A percentile compares a stretch with the other conserved stretches of the same genome.
phyloP scores from a whole-genome alignment of 2,329 filamentous ascomycete species.

The Cladosporium sp. region DNA sequence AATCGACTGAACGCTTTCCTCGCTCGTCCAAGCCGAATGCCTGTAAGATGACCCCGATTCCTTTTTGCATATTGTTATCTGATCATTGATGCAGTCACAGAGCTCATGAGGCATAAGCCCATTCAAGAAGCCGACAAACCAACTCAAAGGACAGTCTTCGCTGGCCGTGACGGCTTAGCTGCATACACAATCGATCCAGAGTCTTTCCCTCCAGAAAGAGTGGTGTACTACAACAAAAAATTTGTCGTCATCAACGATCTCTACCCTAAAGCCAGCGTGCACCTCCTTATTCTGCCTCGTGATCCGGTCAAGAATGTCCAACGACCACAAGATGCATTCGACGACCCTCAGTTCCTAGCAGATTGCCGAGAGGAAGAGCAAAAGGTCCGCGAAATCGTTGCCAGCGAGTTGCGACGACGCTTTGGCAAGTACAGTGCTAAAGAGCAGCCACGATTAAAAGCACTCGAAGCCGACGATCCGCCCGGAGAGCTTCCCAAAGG shows the following conservation, averaged over 20 bases:
- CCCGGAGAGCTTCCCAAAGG: slow-evolving; percentile 58
- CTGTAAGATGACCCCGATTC: slow-evolving; percentile 19
- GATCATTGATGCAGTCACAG: slow-evolving; percentile 37
- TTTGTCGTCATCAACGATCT: slow-evolving; percentile 77
- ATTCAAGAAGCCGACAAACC: slow-evolving; percentile 22
- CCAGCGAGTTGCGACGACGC: slow-evolving; percentile 66
- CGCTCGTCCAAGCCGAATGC: slow-evolving; percentile 32
- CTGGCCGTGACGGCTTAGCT: slow-evolving; percentile 58
- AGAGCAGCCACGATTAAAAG: slow-evolving; percentile 61
- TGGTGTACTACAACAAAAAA: slow-evolving; percentile 63
- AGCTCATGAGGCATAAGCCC: slow-evolving; percentile 41
- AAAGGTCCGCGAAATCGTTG: slow-evolving; percentile 62
- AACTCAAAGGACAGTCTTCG: slow-evolving; percentile 35
- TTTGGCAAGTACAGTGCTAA: slow-evolving; percentile 60
- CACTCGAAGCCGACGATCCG: slow-evolving; percentile 49
- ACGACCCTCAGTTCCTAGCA: slow-evolving; percentile 64
- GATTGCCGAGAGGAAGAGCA: slow-evolving; percentile 58
- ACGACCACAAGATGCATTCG: slow-evolving; percentile 75
- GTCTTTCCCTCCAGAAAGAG: slow-evolving; percentile 53
- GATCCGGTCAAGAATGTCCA: slow-evolving; percentile 55
- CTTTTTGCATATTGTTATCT: slow-evolving; percentile 15
- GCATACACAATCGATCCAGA: slow-evolving; percentile 63
- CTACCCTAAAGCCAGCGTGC: slow-evolving; percentile 80
- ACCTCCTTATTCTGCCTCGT: slow-evolving; percentile 83
- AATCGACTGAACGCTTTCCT: slow-evolving; percentile 13